Conservation (phyloP, 345 rosid genomes). For the Camelina sativa region DNA sequence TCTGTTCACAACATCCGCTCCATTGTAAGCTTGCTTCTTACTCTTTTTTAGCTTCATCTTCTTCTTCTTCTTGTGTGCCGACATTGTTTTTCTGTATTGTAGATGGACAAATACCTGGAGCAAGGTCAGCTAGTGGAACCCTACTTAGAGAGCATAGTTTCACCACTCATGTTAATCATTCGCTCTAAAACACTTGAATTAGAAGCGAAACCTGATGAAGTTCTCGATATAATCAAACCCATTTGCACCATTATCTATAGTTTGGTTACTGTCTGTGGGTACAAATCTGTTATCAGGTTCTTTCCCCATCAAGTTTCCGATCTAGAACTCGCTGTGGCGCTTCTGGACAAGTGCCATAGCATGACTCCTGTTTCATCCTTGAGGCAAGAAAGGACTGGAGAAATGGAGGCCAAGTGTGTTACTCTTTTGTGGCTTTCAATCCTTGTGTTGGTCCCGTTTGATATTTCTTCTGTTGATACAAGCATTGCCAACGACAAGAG, state of each 20-base stretch:
- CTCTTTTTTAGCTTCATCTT: slow-evolving; percentile 15
- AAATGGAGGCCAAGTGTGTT: slow-evolving; percentile 93
- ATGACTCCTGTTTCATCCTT: slow-evolving; percentile 57
- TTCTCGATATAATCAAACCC: slow-evolving; percentile 65
- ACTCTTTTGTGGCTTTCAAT: slow-evolving; percentile 91
- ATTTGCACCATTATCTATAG: slow-evolving; percentile 73
- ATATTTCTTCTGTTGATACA: slow-evolving; percentile 86
- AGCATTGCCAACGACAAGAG: slow-evolving; percentile 57
- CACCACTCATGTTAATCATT: slow-evolving; percentile 77
- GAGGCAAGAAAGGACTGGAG: slow-evolving; percentile 93
- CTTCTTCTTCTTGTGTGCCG: not conserved
- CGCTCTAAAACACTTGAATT: slow-evolving; percentile 60
- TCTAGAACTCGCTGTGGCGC: slow-evolving; percentile 82
- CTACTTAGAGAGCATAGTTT: slow-evolving; percentile 76
- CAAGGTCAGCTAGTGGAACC: slow-evolving; percentile 91
- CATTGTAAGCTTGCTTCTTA: slow-evolving; percentile 52
- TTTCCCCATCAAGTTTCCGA: slow-evolving; percentile 95
- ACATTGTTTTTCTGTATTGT: slow-evolving; percentile 14
- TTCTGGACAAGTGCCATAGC: slow-evolving; percentile 77
- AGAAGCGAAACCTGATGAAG: slow-evolving; percentile 57
- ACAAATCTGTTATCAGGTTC: slow-evolving; percentile 81
- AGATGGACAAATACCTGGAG: slow-evolving; percentile 88
- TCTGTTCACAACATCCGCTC: slow-evolving; percentile 78
- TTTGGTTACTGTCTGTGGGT: slow-evolving; percentile 84
- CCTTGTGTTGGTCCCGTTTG: slow-evolving; percentile 89